phyloP scores from a whole-genome alignment of 2,329 filamentous ascomycete species.

The Aspergillus pseudonomiae region DNA sequence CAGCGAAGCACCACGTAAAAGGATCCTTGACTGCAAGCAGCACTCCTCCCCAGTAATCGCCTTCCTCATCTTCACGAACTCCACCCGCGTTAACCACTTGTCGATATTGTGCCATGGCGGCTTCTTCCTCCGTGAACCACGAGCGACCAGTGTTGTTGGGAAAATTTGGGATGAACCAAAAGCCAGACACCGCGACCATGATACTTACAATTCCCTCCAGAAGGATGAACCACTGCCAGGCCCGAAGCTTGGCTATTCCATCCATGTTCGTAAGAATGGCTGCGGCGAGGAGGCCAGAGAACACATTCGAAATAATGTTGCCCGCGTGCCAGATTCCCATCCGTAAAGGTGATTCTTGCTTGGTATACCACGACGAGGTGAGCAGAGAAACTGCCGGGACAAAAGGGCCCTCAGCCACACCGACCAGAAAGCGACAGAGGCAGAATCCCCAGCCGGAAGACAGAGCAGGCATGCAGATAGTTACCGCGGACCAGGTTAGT shows the following conservation, averaged over 20 bases:
- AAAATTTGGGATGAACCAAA: not conserved
- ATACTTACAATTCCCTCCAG: not conserved
- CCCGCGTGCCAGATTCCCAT: not conserved
- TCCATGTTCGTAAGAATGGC: not conserved
- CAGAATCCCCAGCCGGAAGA: constrained; percentile 13
- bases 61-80: not conserved
- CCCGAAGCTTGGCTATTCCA: not conserved
- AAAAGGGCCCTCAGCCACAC: constrained; percentile 9
- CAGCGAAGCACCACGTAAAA: not conserved
- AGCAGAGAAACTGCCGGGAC: not conserved
- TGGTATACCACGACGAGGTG: not conserved
- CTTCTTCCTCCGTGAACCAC: not conserved
- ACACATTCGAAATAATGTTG: not conserved
- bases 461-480: constrained; percentile 15
- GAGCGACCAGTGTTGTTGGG: not conserved
- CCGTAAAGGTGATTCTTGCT: not conserved
- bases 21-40: not conserved
- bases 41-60: not conserved
- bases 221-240: not conserved
- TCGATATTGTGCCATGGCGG: not conserved
- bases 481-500: constrained; percentile 13
- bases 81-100: not conserved
- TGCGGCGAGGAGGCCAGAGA: not conserved
- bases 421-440: constrained; percentile 15
- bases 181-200: not conserved